Conservation (phyloP, 306 rosid species). For the Lathyrus sativus region DNA sequence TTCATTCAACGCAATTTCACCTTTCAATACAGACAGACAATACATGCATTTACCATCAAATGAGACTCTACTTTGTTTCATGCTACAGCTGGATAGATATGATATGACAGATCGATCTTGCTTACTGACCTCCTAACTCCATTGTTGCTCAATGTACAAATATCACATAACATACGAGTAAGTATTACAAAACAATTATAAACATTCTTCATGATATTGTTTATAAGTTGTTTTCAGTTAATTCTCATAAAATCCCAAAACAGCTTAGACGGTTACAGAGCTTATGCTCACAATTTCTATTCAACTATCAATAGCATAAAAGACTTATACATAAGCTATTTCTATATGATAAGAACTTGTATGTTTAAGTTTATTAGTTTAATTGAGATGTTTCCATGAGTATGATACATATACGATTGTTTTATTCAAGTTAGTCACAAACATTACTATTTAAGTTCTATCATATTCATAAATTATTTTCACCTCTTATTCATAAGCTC, state of each 20-base stretch:
- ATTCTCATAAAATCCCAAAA: not conserved
- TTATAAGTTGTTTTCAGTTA: not conserved
- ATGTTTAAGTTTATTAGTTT: too few relatives aligned
- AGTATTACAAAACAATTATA: not conserved
- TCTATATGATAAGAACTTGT: not conserved
- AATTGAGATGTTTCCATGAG: too few relatives aligned
- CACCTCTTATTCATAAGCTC: too few relatives aligned
- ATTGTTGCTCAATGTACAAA: not conserved
- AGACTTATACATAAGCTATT: not conserved
- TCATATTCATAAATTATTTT: too few relatives aligned
- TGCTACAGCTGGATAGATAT: not conserved
- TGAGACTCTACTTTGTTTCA: not conserved
- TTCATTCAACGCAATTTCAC: not conserved
- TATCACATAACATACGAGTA: not conserved
- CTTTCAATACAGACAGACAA: not conserved
- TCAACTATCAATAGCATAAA: not conserved
- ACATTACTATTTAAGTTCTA: too few relatives aligned
- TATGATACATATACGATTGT: too few relatives aligned
- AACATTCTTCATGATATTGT: not conserved
- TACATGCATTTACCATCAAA: not conserved
- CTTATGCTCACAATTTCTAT: not conserved
- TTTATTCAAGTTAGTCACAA: too few relatives aligned
- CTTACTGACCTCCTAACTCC: not conserved
- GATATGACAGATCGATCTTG: not conserved
- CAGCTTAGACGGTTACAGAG: not conserved